phyloP scores from a whole-genome alignment of 2,329 filamentous ascomycete species.

The Teratosphaeriaceae sp. region DNA sequence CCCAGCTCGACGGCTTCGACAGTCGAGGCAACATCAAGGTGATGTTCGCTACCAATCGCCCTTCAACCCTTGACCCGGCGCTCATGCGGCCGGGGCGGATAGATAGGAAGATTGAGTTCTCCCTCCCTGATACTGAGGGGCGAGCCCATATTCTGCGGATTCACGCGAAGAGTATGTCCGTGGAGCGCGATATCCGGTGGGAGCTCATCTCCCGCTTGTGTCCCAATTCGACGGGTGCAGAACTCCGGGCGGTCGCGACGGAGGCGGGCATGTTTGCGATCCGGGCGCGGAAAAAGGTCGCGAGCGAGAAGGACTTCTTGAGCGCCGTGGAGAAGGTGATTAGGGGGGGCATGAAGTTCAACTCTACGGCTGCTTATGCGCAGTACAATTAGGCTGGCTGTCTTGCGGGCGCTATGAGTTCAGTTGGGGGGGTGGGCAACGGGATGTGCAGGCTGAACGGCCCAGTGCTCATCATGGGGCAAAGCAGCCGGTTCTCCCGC shows the following conservation, averaged over 20 bases:
- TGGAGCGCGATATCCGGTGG: conserved; percentile 98
- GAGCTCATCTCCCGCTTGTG: conserved; percentile 95
- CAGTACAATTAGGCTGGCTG: conserved; percentile 78
- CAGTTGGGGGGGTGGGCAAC: no score
- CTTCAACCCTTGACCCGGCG: conserved; percentile 91
- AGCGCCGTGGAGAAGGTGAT: conserved; percentile 99
- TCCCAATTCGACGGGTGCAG: conserved; percentile 94
- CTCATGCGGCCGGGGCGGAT: conserved; percentile 97
- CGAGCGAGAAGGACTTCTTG: conserved; percentile 97
- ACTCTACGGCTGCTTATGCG: conserved; percentile 95
- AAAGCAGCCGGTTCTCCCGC: no score
- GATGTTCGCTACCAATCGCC: conserved; percentile 98
- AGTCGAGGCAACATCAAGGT: conserved; percentile 98
- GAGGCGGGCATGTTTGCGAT: conserved; percentile 99
- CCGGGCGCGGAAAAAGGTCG: conserved; percentile 88
- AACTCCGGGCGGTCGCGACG: conserved; percentile 92
- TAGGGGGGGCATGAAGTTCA: conserved; percentile 99
- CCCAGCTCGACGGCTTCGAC: conserved; percentile 93
- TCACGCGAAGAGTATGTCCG: conserved; percentile 99
- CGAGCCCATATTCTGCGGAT: conserved; percentile 96
- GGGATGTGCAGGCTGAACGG: no score
- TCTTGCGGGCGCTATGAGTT: no score
- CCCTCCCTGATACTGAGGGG: conserved; percentile 91
- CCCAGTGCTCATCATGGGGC: no score
- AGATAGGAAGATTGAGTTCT: conserved; percentile 98